Evolutionary conservation across 192 early-diverging fungal species (phyloP), one percentile per base, ranked within the genome.

Genomic region (Rhizophlyctis rosea): DNA sequence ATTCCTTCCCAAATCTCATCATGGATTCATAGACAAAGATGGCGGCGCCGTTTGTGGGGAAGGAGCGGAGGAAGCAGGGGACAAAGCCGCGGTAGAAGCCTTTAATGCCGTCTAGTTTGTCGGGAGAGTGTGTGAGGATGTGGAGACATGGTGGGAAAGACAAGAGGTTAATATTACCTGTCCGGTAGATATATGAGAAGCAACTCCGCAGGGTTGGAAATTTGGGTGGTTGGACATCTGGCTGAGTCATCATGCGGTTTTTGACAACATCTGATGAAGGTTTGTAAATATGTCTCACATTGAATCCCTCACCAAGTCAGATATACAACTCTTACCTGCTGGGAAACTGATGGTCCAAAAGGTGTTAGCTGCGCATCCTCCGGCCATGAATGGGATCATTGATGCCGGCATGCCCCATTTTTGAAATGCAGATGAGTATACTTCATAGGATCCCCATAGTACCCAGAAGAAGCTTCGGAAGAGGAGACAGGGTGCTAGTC

Each of bases 31-130:
- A 94, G 1, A 90, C 86, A 47, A 94, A 85, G 39, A 98, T 89
- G n/a, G 92, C 93, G 25, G 89, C 88, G 34, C 91, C 94, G 62
- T 98, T 98, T 0, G 94, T 96, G 1, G 95, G 95, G 73, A 98
- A 98, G 2, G 90, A 85, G 30, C 96, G 82, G 31, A 98, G 79
- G 51, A 98, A 89, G 13, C 89, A 91, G 13, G 93, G 93, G 13
- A 88, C 54, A 68, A 96, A 96, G 25, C 95, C 92, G 60, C 90
- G 78, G 73, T 93, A 94, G 64, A 98, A 98, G 4, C 93, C 95
- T 44, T 67, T 66, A 13, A 91, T 29, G 2, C 95, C 92, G 61
- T 91, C 91, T 51, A 73, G 62, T 53, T 3, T 39, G n/a, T n/a
- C 21, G 18, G 1, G 14, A 47, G 11, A 9, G n/a, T n/a, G n/a